Conservation (phyloP, 768 basidiomycete genomes). For the Agrocybe chaxingu region DNA sequence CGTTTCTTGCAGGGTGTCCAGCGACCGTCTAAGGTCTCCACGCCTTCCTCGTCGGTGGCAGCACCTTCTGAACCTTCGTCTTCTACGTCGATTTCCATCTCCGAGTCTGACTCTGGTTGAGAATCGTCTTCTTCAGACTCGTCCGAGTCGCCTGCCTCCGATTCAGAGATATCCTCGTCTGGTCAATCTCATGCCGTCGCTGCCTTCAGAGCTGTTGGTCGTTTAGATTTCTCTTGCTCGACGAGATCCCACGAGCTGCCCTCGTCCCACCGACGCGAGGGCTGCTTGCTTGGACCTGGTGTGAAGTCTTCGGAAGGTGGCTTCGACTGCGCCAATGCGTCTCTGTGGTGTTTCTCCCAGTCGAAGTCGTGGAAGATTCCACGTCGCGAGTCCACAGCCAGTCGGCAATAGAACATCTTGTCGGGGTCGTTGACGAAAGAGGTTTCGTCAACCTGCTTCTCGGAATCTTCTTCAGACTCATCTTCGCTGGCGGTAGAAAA, state of each 20-base stretch:
- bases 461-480: conserved; percentile 15
- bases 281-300: conserved; percentile 16
- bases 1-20: conserved; percentile 59
- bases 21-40: conserved; percentile 24
- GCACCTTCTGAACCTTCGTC: conserved; percentile 20
- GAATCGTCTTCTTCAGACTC: conserved; percentile 19
- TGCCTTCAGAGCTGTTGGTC: conserved; percentile 14
- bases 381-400: conserved; percentile 54
- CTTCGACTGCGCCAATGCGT: conserved; percentile 29
- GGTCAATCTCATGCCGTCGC: conserved; percentile 5
- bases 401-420: conserved; percentile 49
- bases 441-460: conserved; percentile 14
- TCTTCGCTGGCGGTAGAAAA: conserved; percentile 11
- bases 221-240: conserved; percentile 14
- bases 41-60: conserved; percentile 22
- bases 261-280: conserved; percentile 25
- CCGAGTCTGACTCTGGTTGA: conserved; percentile 9
- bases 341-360: conserved; percentile 49
- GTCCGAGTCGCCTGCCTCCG: conserved; percentile 26
- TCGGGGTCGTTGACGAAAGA: conserved; percentile 14
- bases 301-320: conserved; percentile 24
- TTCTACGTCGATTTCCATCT: no score
- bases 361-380: conserved; percentile 62
- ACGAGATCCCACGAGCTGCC: conserved; percentile 49
- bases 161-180: conserved; percentile 22